Conservation (phyloP, 2,329 filamentous ascomycete species). For the Xylariaceae sp. region DNA sequence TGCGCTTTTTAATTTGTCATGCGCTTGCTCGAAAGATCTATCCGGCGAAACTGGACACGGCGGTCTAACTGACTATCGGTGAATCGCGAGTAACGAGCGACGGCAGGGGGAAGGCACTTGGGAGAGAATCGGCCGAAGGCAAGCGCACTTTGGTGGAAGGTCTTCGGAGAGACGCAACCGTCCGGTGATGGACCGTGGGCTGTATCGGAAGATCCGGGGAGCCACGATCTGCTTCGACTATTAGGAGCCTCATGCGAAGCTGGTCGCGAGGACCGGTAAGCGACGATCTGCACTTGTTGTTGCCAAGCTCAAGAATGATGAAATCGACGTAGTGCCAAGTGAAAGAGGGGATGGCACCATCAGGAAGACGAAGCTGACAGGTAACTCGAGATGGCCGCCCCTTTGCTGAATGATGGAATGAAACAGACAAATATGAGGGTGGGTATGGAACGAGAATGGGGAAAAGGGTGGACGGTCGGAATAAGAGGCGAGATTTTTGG, state of each 20-base stretch:
- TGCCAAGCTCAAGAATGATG: slow-evolving; percentile 2
- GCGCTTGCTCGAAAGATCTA: slow-evolving; percentile 12
- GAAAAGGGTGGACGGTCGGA: slow-evolving; percentile 16
- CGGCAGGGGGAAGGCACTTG: slow-evolving; percentile 25
- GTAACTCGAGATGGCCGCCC: slow-evolving; percentile 2
- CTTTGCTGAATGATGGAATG: slow-evolving; percentile 11
- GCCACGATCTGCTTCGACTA: slow-evolving; percentile 11
- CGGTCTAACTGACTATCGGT: slow-evolving; percentile 6
- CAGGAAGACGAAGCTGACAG: slow-evolving; percentile 1
- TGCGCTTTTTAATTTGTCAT: slow-evolving; percentile 16
- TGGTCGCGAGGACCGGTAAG: slow-evolving; percentile 13
- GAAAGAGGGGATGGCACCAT: neutral
- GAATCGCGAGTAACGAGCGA: slow-evolving; percentile 30
- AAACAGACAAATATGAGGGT: slow-evolving; percentile 9
- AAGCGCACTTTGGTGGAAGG: neutral
- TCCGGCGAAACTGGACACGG: slow-evolving; percentile 2
- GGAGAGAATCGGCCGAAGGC: neutral
- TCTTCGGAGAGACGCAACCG: neutral
- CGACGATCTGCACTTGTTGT: slow-evolving; percentile 2
- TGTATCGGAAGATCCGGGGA: neutral
- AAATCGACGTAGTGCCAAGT: slow-evolving; percentile 3
- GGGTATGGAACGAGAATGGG: slow-evolving; percentile 7
- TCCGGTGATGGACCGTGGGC: neutral
- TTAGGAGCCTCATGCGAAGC: slow-evolving; percentile 14
- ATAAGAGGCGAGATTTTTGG: slow-evolving; percentile 20